Percentiles rank a stretch among this genome's conserved stretches.
These are phyloP conservation scores for Apiotrichum mycotoxinovorans DNA, from an alignment of 1,284 basidiomycete genomes.

Conservation along the genomic window DNA sequence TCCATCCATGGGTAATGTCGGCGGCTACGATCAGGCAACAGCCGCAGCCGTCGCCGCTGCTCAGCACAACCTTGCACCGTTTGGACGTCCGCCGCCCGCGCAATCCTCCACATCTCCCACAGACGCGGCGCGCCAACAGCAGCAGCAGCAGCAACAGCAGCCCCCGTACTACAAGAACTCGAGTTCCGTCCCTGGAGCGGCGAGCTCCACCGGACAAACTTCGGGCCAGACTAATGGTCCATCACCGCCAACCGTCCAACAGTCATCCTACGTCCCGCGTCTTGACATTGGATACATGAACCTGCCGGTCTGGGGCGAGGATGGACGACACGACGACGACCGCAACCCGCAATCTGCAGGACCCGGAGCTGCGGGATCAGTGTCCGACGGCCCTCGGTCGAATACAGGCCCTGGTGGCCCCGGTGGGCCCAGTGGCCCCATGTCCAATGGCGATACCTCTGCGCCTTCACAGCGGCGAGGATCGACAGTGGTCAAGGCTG, in stretches of 20 bases:
- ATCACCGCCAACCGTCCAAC: not conserved
- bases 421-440: not conserved
- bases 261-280: conserved; percentile 1
- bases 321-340: not conserved
- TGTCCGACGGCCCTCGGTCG: not conserved
- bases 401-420: not conserved
- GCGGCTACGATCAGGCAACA: not conserved
- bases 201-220: not conserved
- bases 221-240: not conserved
- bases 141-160: conserved; percentile 1
- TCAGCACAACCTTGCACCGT: not conserved
- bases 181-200: not conserved
- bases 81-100: not conserved
- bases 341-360: not conserved
- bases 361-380: not conserved
- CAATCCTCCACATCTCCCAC: not conserved
- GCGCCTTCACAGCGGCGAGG: no score
- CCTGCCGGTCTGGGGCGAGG: conserved; percentile 1
- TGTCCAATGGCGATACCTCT: not conserved
- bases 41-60: not conserved
- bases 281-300: conserved; percentile 5
- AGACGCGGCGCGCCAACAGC: not conserved
- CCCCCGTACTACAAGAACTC: not conserved
- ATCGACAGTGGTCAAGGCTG: conserved; percentile 2
- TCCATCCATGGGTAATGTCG: not conserved